These are phyloP conservation scores for Fennellomyces sp. DNA, from an alignment of 371 early-diverging fungal genomes.

Conservation along the genomic window DNA sequence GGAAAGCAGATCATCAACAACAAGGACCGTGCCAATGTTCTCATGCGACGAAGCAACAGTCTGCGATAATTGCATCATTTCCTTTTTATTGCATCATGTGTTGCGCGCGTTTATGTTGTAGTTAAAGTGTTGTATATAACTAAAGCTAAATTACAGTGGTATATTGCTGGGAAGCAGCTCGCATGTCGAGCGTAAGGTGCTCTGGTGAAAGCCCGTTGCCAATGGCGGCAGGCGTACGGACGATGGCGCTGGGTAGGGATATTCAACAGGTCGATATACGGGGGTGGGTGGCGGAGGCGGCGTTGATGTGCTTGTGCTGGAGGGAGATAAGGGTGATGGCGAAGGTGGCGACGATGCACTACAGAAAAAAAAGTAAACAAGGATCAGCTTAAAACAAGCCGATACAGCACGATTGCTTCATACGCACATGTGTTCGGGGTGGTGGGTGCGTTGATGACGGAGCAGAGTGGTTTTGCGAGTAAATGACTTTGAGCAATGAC, in stretches of 20 bases:
- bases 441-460: slow-evolving; percentile 15
- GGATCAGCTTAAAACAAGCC: no score
- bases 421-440: no score
- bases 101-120: neutral
- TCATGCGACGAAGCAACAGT: slow-evolving; percentile 18
- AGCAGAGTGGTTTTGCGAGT: slow-evolving; percentile 19
- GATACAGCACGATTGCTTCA: no score
- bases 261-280: neutral
- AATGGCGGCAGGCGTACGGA: slow-evolving; percentile 5
- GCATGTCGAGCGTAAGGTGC: slow-evolving; percentile 12
- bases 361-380: neutral
- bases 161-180: slow-evolving; percentile 9
- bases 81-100: neutral
- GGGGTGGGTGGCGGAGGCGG: neutral
- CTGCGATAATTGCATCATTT: slow-evolving; percentile 12
- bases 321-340: neutral
- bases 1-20: slow-evolving; percentile 11
- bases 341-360: neutral
- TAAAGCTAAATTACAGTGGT: slow-evolving; percentile 8
- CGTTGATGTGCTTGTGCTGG: neutral
- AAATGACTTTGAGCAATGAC: slow-evolving; percentile 20
- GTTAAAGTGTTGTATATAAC: neutral
- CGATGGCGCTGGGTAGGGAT: neutral
- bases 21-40: slow-evolving; percentile 4
- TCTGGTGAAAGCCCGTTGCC: neutral